phyloP scores from a whole-genome alignment of 495 filamentous ascomycete genomes.

The Aspergillus taichungensis region DNA sequence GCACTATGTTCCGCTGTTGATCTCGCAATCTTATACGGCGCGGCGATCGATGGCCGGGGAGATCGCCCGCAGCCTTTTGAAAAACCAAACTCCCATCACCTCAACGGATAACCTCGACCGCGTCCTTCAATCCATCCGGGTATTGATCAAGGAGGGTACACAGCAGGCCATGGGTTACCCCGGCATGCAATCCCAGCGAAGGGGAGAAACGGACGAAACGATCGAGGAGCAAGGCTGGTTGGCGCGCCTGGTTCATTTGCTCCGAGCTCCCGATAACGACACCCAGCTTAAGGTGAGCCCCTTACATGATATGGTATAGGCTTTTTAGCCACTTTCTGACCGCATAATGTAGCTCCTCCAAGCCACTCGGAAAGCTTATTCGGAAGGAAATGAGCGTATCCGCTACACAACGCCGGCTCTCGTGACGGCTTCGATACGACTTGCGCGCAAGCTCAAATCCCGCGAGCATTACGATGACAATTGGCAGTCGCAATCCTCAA shows the following conservation, averaged over 20 bases:
- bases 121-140: constrained; percentile 76
- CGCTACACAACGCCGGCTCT: constrained; percentile 91
- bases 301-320: background rate
- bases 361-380: constrained; percentile 75
- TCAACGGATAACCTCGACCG: constrained; percentile 75
- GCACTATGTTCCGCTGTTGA: constrained; percentile 80
- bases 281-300: constrained; percentile 70
- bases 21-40: constrained; percentile 88
- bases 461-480: constrained; percentile 93
- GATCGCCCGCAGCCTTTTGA: constrained; percentile 67
- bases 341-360: constrained; percentile 59
- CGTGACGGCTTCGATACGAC: constrained; percentile 79
- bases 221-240: constrained; percentile 97
- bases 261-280: constrained; percentile 76
- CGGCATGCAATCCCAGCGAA: constrained; percentile 57
- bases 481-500: constrained; percentile 81
- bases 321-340: constrained; percentile 15
- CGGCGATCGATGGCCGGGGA: constrained; percentile 84
- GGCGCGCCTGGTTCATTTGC: constrained; percentile 81
- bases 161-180: constrained; percentile 80
- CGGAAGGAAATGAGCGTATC: constrained; percentile 89
- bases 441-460: constrained; percentile 81
- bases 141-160: constrained; percentile 85
- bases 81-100: constrained; percentile 68
- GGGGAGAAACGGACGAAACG: constrained; percentile 85